Evolutionary conservation across 2,329 filamentous ascomycete species (phyloP).

Genomic region (Neonectria sp.): DNA sequence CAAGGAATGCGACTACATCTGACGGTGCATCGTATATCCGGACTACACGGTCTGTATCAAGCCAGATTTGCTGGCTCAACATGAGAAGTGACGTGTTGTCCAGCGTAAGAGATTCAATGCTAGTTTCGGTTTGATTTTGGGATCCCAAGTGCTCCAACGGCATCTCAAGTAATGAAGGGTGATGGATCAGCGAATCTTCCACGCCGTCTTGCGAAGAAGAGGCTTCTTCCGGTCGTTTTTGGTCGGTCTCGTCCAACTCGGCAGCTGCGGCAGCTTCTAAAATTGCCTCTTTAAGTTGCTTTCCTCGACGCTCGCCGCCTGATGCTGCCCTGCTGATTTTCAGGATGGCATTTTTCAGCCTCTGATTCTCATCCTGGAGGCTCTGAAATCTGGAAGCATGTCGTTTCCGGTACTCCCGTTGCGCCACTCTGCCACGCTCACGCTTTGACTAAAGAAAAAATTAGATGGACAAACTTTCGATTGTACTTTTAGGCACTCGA

Average conservation of each 20-base stretch:
- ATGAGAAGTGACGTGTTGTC: not conserved
- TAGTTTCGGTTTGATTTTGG: slow-evolving; percentile 11
- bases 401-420: slow-evolving; percentile 47
- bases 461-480: not conserved
- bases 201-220: slow-evolving; percentile 13
- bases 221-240: not conserved
- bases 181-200: not conserved
- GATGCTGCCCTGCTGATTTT: slow-evolving; percentile 37
- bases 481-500: not conserved
- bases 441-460: slow-evolving; percentile 38
- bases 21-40: slow-evolving; percentile 43
- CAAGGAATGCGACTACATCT: slow-evolving; percentile 41
- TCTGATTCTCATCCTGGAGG: slow-evolving; percentile 46
- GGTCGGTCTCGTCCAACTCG: slow-evolving; percentile 16
- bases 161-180: not conserved
- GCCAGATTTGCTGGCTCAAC: slow-evolving; percentile 38
- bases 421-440: slow-evolving; percentile 45
- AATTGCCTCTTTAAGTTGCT: slow-evolving; percentile 35
- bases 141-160: slow-evolving; percentile 6
- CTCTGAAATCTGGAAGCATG: slow-evolving; percentile 44
- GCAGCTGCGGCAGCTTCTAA: slow-evolving; percentile 33
- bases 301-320: slow-evolving; percentile 20
- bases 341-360: slow-evolving; percentile 41
- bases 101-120: not conserved
- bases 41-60: slow-evolving; percentile 40